A percentile compares a stretch with the other conserved stretches of the same genome.
Conservation (phyloP, 306 rosid species). For the Pyrus pyrifolia region DNA sequence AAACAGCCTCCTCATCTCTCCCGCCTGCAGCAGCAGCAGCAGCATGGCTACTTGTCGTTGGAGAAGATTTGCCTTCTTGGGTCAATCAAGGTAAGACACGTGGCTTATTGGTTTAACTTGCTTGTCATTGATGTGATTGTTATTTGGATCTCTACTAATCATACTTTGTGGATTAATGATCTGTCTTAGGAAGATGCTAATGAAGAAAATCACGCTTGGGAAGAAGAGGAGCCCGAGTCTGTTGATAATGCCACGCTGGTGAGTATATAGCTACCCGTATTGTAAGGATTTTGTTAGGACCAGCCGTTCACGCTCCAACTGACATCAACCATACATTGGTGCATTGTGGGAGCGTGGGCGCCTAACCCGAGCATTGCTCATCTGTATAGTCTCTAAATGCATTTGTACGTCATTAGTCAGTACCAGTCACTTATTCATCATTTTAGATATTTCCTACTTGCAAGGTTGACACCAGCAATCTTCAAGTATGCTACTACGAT, state of each 20-base stretch:
- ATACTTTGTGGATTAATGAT: neutral
- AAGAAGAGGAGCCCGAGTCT: conserved; percentile 40
- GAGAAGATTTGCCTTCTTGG: conserved; percentile 42
- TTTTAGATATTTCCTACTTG: conserved; percentile 5
- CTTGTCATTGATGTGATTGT: no score
- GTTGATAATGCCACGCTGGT: conserved; percentile 61
- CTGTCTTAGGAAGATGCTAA: conserved; percentile 27
- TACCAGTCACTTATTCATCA: neutral
- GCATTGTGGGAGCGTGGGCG: no score
- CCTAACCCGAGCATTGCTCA: no score
- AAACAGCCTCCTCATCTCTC: conserved; percentile 27
- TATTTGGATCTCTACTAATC: neutral
- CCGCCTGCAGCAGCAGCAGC: conserved; percentile 16
- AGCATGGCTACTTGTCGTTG: conserved; percentile 58
- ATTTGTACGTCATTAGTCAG: no score
- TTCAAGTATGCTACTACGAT: conserved; percentile 46
- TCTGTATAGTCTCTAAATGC: no score
- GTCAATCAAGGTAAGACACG: neutral
- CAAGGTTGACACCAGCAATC: conserved; percentile 41
- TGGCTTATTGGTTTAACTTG: conserved; percentile 19
- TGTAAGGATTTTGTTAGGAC: no score
- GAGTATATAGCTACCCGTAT: no score
- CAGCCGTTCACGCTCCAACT: fast-evolving
- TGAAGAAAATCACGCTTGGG: conserved; percentile 10
- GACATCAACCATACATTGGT: no score